phyloP scores from a whole-genome alignment of 1,284 basidiomycete genomes.

The Boletus sp. region DNA sequence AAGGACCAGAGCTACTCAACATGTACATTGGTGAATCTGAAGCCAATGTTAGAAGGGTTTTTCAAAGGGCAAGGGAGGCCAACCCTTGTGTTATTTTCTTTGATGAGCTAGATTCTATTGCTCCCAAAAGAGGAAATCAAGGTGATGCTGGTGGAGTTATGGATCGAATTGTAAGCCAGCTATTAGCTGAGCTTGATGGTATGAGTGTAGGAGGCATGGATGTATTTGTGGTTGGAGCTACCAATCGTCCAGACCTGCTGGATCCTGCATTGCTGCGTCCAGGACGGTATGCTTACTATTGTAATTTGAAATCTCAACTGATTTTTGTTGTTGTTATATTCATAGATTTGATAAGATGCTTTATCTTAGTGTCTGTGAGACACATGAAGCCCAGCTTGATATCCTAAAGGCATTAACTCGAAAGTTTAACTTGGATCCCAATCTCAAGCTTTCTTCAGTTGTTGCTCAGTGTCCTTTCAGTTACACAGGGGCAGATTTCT shows the following conservation, averaged over 20 bases:
- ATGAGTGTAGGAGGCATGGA: slow-evolving; percentile 71
- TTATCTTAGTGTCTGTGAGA: slow-evolving; percentile 92
- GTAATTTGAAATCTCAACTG: neutral
- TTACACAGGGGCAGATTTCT: slow-evolving; percentile 97
- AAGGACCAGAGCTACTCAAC: slow-evolving; percentile 95
- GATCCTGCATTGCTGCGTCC: slow-evolving; percentile 94
- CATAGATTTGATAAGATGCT: slow-evolving; percentile 95
- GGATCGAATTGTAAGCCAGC: slow-evolving; percentile 96
- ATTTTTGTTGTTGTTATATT: neutral
- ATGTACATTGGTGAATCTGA: slow-evolving; percentile 99
- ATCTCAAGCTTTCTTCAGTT: slow-evolving; percentile 67
- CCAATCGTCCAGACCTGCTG: slow-evolving; percentile 94
- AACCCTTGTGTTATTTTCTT: slow-evolving; percentile 96
- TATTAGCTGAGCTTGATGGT: slow-evolving; percentile 96
- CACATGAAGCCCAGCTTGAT: slow-evolving; percentile 84
- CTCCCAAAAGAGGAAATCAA: slow-evolving; percentile 94
- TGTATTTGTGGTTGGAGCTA: slow-evolving; percentile 97
- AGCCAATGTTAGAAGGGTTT: slow-evolving; percentile 91
- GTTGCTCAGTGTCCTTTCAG: slow-evolving; percentile 88
- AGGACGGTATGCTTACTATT: slow-evolving; percentile 63
- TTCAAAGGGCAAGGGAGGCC: slow-evolving; percentile 89
- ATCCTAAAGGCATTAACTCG: slow-evolving; percentile 92
- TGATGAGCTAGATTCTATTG: slow-evolving; percentile 97
- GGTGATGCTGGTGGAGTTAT: slow-evolving; percentile 98
- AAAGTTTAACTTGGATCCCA: slow-evolving; percentile 85